Conservation (phyloP, 805 yeast genomes). For the Pichia insulana region DNA sequence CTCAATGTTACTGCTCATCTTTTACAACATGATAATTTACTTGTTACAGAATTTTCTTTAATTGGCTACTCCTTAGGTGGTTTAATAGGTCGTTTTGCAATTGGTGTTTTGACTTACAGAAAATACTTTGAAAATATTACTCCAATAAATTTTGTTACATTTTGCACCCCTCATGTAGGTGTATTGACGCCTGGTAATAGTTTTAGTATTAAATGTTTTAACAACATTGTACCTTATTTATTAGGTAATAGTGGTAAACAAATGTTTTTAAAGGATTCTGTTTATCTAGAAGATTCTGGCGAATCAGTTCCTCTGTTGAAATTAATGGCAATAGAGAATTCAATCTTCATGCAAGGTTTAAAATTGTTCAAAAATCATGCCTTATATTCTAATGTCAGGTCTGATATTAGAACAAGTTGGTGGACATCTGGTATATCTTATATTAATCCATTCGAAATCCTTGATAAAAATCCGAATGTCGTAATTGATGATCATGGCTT, state of each 20-base stretch:
- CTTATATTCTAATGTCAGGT: conserved; percentile 67
- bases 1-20: conserved; percentile 28
- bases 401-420: conserved; percentile 77
- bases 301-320: conserved; percentile 42
- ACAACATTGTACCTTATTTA: conserved; percentile 52
- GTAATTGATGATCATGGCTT: conserved; percentile 35
- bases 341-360: conserved; percentile 53
- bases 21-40: neutral
- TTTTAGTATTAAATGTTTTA: conserved; percentile 45
- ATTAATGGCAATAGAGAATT: conserved; percentile 54
- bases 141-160: conserved; percentile 52
- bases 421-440: conserved; percentile 68
- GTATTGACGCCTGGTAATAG: conserved; percentile 51
- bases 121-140: conserved; percentile 43
- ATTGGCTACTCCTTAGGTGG: conserved; percentile 91
- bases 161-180: conserved; percentile 68
- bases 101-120: conserved; percentile 56
- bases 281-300: neutral
- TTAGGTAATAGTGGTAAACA: conserved; percentile 70
- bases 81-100: conserved; percentile 67
- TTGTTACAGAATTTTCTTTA: conserved; percentile 61
- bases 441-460: conserved; percentile 47
- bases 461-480: conserved; percentile 26
- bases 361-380: conserved; percentile 42
- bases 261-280: conserved; percentile 51